Percentiles rank a stretch among this genome's conserved stretches.
Conservation (phyloP, 2,329 filamentous ascomycete genomes). For the Drechmeria coniospora region DNA sequence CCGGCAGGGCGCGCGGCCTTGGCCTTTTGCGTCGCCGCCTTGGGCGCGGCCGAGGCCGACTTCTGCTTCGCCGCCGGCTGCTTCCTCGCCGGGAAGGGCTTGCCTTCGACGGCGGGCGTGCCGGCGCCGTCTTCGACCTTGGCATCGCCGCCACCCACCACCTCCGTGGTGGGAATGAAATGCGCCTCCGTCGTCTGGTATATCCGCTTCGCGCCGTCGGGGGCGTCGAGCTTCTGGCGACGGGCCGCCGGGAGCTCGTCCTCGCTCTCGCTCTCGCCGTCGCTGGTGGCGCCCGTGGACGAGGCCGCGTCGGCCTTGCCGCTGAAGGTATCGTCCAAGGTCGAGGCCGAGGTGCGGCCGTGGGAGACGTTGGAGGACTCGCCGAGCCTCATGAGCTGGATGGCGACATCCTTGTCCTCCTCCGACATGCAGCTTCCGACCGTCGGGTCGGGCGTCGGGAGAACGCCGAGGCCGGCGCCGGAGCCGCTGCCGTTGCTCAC, state of each 20-base stretch:
- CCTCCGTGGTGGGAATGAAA: conserved; percentile 35
- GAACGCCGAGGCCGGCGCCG: conserved; percentile 32
- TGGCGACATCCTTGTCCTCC: conserved; percentile 81
- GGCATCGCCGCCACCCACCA: conserved; percentile 21
- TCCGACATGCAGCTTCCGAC: conserved; percentile 95
- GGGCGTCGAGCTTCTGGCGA: conserved; percentile 37
- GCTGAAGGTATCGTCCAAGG: conserved; percentile 84
- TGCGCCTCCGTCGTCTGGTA: conserved; percentile 37
- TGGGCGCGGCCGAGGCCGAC: conserved; percentile 15
- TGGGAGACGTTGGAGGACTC: conserved; percentile 90
- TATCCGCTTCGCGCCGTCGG: conserved; percentile 27
- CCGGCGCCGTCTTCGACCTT: conserved; percentile 18
- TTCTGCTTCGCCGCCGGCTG: conserved; percentile 26
- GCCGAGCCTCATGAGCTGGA: conserved; percentile 90
- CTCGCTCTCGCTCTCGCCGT: conserved; percentile 54
- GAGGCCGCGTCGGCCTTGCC: conserved; percentile 74
- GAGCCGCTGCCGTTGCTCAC: conserved; percentile 25
- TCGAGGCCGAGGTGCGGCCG: conserved; percentile 83
- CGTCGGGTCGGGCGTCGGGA: conserved; percentile 93
- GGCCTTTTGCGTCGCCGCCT: conserved; percentile 22
- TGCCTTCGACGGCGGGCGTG: conserved; percentile 21
- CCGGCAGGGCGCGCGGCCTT: conserved; percentile 25
- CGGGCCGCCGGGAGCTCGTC: conserved; percentile 43
- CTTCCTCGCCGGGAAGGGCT: conserved; percentile 22
- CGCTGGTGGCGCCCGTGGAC: conserved; percentile 71